These are phyloP conservation scores for Sarcomyxa edulis DNA, from an alignment of 768 basidiomycete genomes.

Conservation along the genomic window DNA sequence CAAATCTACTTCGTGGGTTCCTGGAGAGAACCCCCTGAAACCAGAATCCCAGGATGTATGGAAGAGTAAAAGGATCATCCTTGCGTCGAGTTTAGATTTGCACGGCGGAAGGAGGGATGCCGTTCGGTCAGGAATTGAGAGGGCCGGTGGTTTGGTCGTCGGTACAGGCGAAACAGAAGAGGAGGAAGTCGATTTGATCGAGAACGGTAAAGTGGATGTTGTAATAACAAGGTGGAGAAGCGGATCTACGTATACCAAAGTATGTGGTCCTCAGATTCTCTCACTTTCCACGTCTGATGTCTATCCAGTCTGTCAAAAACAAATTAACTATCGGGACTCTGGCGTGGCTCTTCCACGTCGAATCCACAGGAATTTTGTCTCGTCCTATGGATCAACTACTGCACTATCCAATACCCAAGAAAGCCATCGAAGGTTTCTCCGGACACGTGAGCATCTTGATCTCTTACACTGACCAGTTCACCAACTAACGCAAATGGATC, in stretches of 20 bases:
- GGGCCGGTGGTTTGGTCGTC: slow-evolving; percentile 55
- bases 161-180: slow-evolving; percentile 19
- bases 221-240: slow-evolving; percentile 66
- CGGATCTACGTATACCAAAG: slow-evolving; percentile 68
- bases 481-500: slow-evolving; percentile 5
- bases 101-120: slow-evolving; percentile 40
- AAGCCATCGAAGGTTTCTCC: slow-evolving; percentile 52
- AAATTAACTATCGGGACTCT: slow-evolving; percentile 71
- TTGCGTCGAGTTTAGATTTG: slow-evolving; percentile 57
- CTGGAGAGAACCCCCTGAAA: slow-evolving; percentile 8
- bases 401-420: slow-evolving; percentile 77
- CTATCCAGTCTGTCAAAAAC: slow-evolving; percentile 49
- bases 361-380: slow-evolving; percentile 53
- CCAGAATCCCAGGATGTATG: slow-evolving; percentile 40
- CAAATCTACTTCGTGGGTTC: slow-evolving; percentile 21
- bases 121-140: slow-evolving; percentile 52
- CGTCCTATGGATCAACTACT: slow-evolving; percentile 71
- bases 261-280: slow-evolving; percentile 21
- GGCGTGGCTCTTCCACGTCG: slow-evolving; percentile 79
- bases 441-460: slow-evolving; percentile 44
- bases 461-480: not conserved
- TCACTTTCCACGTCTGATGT: not conserved
- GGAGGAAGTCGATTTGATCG: slow-evolving; percentile 32
- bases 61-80: slow-evolving; percentile 52
- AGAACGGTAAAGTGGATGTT: slow-evolving; percentile 56